These are phyloP conservation scores for Apophysomyces variabilis DNA, from an alignment of 371 early-diverging fungal genomes.

Conservation along the genomic window DNA sequence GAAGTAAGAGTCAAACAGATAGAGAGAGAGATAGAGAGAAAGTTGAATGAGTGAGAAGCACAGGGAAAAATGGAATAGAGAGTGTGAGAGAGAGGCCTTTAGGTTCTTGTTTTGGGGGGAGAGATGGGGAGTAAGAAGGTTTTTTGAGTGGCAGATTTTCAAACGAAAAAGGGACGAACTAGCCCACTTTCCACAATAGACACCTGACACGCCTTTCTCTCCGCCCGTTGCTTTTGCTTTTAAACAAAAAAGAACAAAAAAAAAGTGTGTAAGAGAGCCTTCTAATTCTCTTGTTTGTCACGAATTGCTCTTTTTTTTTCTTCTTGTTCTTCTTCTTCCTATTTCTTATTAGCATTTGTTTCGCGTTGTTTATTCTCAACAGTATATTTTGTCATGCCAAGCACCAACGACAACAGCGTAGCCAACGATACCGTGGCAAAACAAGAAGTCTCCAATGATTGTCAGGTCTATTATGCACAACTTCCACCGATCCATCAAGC, in stretches of 20 bases:
- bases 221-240: background rate
- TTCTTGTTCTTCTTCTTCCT: too few species aligned
- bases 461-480: conserved; percentile 9
- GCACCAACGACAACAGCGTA: background rate
- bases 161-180: conserved; percentile 7
- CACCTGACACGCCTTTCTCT: conserved; percentile 10
- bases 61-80: too few species aligned
- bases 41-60: too few species aligned
- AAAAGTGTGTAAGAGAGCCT: background rate
- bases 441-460: conserved; percentile 3
- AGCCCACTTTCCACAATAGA: conserved; percentile 9
- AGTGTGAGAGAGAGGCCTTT: too few species aligned
- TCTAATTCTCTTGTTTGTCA: background rate
- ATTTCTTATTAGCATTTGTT: background rate
- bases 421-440: conserved; percentile 3
- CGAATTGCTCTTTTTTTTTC: too few species aligned
- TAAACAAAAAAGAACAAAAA: conserved; percentile 1
- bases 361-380: conserved; percentile 9
- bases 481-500: conserved; percentile 10
- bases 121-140: too few species aligned
- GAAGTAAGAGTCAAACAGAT: background rate
- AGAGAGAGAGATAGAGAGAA: too few species aligned
- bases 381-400: conserved; percentile 7
- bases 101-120: background rate
- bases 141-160: background rate